Base-by-base conservation (phyloP, 176 grass and related monocot species). In the Eleusine indica region DNA sequence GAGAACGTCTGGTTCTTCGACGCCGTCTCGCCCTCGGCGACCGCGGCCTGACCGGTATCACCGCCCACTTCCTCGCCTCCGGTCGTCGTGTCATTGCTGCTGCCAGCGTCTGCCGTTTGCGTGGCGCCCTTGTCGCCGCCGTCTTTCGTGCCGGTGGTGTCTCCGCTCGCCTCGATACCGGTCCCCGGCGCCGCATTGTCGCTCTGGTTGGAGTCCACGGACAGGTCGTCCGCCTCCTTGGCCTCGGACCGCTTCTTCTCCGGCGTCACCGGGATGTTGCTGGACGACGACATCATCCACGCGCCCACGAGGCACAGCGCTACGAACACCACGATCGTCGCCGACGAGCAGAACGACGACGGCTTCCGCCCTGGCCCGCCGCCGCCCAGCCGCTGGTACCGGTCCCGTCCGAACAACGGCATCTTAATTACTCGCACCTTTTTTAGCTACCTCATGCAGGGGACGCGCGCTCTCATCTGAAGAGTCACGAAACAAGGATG, bases 211-310 rank as follows among this genome's bases (percentile, higher is more conserved):
- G 22, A 1, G 46, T 52, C 64, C 28, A 17, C 32, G 63, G 44
- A 2, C 39, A 12, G 42, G 46, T 86, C 86, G 53, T 83, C 86
- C 53, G 85, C 72, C 2, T 53, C 72, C 67, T 89, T 83, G 48
- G 73, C 52, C 14, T 40, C 81, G 6, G 81, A 35, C 71, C 74
- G 4, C 18, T 21, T 57, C 4, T 57, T 89, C 73, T 71, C 78
- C 68, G 82, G 68, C 15, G 84, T 70, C 53, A 66, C 65, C 5
- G 87, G 80, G 63, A 89, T 47, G 70, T 86, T 81, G 46, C 80
- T 82, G 0, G 91, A 90, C n/a, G 89, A 92, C 83, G 91, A 85
- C 87, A 97, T 83, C 91, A 97, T 90, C 94, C 91, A 98, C 48
- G 90, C 79, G 63, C 85, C 91, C 49, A 98, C 40, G 84, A 98